phyloP scores from a whole-genome alignment of 352 stramenopile species.

The Phytophthora constricta region DNA sequence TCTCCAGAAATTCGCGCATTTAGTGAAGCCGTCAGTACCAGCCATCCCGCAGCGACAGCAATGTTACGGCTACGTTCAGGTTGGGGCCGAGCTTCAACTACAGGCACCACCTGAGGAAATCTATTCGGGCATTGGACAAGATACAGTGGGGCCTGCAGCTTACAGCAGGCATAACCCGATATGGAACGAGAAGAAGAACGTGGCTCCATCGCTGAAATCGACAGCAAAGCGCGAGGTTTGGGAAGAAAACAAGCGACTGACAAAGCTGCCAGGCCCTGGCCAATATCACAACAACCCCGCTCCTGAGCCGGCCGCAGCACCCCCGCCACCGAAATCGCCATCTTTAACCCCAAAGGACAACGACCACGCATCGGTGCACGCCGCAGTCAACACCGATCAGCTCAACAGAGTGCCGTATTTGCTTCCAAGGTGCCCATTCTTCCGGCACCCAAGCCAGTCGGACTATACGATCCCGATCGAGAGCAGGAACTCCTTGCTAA shows the following conservation, averaged over 20 bases:
- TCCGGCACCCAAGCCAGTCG: slow-evolving; percentile 43
- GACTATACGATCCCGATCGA: slow-evolving; percentile 61
- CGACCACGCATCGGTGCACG: slow-evolving; percentile 32
- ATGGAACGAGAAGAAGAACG: slow-evolving; percentile 77
- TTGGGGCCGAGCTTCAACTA: slow-evolving; percentile 48
- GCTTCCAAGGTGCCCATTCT: slow-evolving; percentile 81
- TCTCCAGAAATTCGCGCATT: slow-evolving; percentile 44
- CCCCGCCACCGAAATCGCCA: neutral
- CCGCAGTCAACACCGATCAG: slow-evolving; percentile 29
- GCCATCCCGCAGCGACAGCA: slow-evolving; percentile 78
- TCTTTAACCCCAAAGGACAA: slow-evolving; percentile 17
- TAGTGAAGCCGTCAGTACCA: slow-evolving; percentile 64
- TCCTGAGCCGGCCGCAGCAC: slow-evolving; percentile 6
- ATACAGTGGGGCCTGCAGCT: slow-evolving; percentile 75
- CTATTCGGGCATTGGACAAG: slow-evolving; percentile 73
- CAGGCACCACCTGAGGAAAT: slow-evolving; percentile 54
- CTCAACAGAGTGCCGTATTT: slow-evolving; percentile 70
- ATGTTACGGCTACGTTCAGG: slow-evolving; percentile 73
- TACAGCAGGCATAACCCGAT: slow-evolving; percentile 64
- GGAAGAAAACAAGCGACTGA: slow-evolving; percentile 62
- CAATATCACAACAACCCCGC: slow-evolving; percentile 50
- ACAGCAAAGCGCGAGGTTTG: slow-evolving; percentile 81
- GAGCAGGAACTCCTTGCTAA: slow-evolving; percentile 69
- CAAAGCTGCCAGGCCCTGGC: slow-evolving; percentile 61
- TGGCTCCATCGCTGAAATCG: slow-evolving; percentile 65